Base-by-base conservation (phyloP, 495 filamentous ascomycete genomes). In the Saxophila tyrrhenica region DNA sequence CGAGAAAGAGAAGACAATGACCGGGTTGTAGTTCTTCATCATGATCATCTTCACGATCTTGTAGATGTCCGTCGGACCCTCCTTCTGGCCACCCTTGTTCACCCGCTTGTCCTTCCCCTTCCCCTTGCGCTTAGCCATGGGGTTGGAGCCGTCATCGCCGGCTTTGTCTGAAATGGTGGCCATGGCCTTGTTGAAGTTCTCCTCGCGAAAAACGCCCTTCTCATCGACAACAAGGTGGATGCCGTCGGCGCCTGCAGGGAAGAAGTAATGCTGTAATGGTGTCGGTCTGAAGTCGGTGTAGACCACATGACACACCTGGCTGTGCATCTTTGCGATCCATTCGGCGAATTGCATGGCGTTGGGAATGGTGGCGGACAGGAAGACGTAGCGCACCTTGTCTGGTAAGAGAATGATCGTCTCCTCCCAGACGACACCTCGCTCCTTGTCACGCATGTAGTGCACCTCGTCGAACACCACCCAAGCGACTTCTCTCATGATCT, bases 321-420 rank as follows among this genome's bases (percentile, higher is more conserved):
- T 82, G 69, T 98, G 92, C 56, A 89, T 96, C 69, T 97, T 95
- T 52, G 85, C 86, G 56, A 97, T 90, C 92, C 92, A 98, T 68
- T 98, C 89, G 61, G 92, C 92, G 63, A 98, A 98, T 65, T 98
- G 92, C 84, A 97, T 95, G 43, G 92, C 90, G 64, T 98, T 98
- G 38, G 92, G 92, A 56, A 98, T 98, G n/a, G 92, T 98, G 39
- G 92, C 92, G 23, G 92, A 98, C 29, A 98, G 72, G 73, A 98
- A 98, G 29, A 96, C 92, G 61, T 97, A 98, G 69, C 88, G 85
- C 54, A 97, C 92, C 75, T 98, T 95, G 73, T 98, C 91, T 3
- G 92, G 92, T 10, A 98, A 73, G 22, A 98, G 74, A 65, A 98
- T 98, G 65, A 98, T 94, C 8, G 94, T 97, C 69, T 98, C 92